These are phyloP conservation scores for Boeremia lycopersici DNA, from an alignment of 2,329 filamentous ascomycete species.

Conservation along the genomic window DNA sequence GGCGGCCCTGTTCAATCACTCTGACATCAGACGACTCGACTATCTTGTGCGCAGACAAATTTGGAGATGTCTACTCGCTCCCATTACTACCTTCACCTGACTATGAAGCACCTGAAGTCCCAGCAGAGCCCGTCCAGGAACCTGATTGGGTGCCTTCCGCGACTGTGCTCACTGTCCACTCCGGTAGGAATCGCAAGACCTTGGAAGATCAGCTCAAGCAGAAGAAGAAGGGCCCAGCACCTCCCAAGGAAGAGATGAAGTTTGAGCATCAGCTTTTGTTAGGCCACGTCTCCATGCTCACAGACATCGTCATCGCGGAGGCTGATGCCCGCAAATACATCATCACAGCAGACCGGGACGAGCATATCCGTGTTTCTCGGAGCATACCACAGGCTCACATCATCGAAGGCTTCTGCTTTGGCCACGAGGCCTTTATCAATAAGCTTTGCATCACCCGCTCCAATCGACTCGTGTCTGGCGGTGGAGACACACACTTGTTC, in stretches of 20 bases:
- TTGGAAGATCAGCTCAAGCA: constrained; percentile 62
- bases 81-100: constrained; percentile 65
- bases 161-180: constrained; percentile 65
- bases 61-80: constrained; percentile 91
- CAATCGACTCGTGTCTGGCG: constrained; percentile 79
- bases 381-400: constrained; percentile 82
- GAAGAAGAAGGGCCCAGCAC: constrained; percentile 48
- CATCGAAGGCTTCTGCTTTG: constrained; percentile 88
- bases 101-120: constrained; percentile 34
- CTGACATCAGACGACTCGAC: constrained; percentile 72
- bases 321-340: constrained; percentile 63
- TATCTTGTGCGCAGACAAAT: constrained; percentile 89
- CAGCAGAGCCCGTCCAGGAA: constrained; percentile 27
- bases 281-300: constrained; percentile 95
- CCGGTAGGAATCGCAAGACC: constrained; percentile 63
- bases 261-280: constrained; percentile 82
- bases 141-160: constrained; percentile 59
- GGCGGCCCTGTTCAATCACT: constrained; percentile 79
- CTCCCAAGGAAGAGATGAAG: constrained; percentile 55
- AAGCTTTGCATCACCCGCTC: constrained; percentile 70
- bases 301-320: constrained; percentile 67
- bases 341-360: constrained; percentile 71
- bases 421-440: constrained; percentile 84
- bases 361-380: constrained; percentile 88
- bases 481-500: constrained; percentile 79